Evolutionary conservation across 257 asterid genomes (phyloP), one percentile per base, ranked within the genome.

Genomic region (Ophiorrhiza pumila): DNA sequence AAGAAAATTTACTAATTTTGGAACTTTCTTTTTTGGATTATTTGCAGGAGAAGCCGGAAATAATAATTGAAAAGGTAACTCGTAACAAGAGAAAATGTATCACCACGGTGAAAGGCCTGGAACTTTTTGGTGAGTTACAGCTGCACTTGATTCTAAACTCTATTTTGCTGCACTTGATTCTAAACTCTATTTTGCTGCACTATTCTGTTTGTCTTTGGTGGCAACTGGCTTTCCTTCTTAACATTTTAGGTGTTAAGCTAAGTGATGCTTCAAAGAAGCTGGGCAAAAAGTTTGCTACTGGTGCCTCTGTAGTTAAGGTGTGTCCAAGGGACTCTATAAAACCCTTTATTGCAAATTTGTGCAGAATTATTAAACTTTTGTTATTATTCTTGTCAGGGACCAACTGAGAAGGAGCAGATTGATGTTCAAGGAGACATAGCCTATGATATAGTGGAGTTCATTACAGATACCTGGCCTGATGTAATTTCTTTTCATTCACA

Each of bases 351-450:
- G 31, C 42, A n/a, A 9, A 9, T 27, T 39, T 23, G 7, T 39
- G 10, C 42, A 23, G 23, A 18, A 61, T 70, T 55, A 25, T 46
- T 50, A 49, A 43, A 76, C 73, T 45, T 75, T 68, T 67, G 12
- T 65, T 71, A 69, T 41, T 43, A 65, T 74, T 72, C 63, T 55
- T 77, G 73, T 52, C 83, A 95, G 98, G 98, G 98, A 50, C 97
- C 99, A 60, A 90, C 98, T 29, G 98, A 92, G 87, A 95, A 95
- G 86, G 98, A 92, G 81, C 97, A 95, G 84, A 92, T 95, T 78
- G 98, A 95, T 81, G 99, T 95, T 80, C 98, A 95, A 85, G 98
- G 99, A 79, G 99, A 95, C 88, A 92, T 95, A 81, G 79, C 91
- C 77, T 92, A 86, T 77, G 99, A 95, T 81, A 88, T 95, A 58